Base-by-base conservation (phyloP, 106 monocot species). In the Dendrobium chrysotoxum region DNA sequence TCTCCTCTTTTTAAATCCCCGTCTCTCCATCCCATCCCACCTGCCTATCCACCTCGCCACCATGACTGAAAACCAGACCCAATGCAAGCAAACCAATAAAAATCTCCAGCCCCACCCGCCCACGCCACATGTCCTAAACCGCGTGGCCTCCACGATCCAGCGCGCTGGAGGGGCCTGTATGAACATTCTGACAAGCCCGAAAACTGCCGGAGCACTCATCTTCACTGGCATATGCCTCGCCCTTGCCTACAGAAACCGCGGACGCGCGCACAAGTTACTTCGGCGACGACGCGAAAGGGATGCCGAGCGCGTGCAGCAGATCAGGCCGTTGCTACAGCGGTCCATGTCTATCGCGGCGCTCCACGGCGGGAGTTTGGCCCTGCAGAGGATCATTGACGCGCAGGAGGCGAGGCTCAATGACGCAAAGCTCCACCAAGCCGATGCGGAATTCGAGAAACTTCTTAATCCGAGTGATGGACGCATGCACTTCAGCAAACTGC, bases 311-410 rank as follows among this genome's bases (percentile, higher is more conserved):
- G 17, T 17, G 2, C 9, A 45, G n/a, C 23, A 20, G 28, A 5
- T 8, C 9, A 31, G 7, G 40, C 50, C 75, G 20, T 3, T 31
- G 65, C 65, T 81, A 13, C 55, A 39, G 20, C 50, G 85, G 50
- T 82, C 85, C 23, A 30, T 82, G 74, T 85, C 86, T 25, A 74
- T 82, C 31, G 79, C 79, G 53, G 79, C 41, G 16, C 76, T 86
- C 78, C 79, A 79, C 35, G 82, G 82, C 18, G 86, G 86, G 2
- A 64, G 54, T 61, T 9, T 40, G 40, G 67, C 79, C 10, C 26
- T 86, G 78, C 35, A 82, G 79, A 82, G 79, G 82, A 50, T 86
- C 45, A 31, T 79, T 44, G 79, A 82, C n/a, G 58, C 70, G 39
- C 81, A 85, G 44, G 53, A 85, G 85, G 77, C 81, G 16, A 31